Conservation (phyloP, 164 flowering plant species). For the Vitis labrusca region DNA sequence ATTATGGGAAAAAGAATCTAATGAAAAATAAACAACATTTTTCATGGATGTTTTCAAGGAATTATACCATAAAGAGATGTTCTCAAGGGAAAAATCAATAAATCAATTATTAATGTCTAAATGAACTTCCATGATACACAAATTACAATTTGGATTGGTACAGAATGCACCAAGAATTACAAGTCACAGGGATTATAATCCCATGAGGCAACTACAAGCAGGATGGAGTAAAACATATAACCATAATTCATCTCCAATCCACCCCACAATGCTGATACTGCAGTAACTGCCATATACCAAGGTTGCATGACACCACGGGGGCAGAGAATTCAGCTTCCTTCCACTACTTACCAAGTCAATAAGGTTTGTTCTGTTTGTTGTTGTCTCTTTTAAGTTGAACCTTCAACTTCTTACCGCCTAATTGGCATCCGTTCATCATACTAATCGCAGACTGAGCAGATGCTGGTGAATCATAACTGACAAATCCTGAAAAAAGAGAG, state of each 20-base stretch:
- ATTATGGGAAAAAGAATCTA: slow-evolving; percentile 2
- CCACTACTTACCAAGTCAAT: slow-evolving; percentile 40
- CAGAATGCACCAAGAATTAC: slow-evolving; percentile 52
- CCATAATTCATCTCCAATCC: slow-evolving; percentile 31
- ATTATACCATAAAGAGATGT: slow-evolving; percentile 11
- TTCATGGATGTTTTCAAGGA: slow-evolving; percentile 2
- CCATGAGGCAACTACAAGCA: slow-evolving; percentile 33
- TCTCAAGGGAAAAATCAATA: slow-evolving; percentile 53
- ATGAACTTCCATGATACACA: slow-evolving; percentile 61
- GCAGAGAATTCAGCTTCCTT: slow-evolving; percentile 31
- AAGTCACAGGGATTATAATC: slow-evolving; percentile 37
- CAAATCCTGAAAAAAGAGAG: slow-evolving; percentile 73
- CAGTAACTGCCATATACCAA: slow-evolving; percentile 24
- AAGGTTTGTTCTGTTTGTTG: slow-evolving; percentile 78
- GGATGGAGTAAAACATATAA: slow-evolving; percentile 32
- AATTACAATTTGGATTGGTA: slow-evolving; percentile 50
- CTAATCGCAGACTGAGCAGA: slow-evolving; percentile 90
- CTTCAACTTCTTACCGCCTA: slow-evolving; percentile 95
- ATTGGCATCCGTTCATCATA: slow-evolving; percentile 86
- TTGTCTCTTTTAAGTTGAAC: slow-evolving; percentile 99
- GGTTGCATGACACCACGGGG: slow-evolving; percentile 22
- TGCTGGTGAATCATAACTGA: slow-evolving; percentile 83
- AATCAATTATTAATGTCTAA: slow-evolving; percentile 57
- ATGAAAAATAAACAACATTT: background rate
- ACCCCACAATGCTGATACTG: slow-evolving; percentile 27